These are phyloP conservation scores for Didymella lethalis DNA, from an alignment of 2,329 filamentous ascomycete genomes.

Conservation along the genomic window DNA sequence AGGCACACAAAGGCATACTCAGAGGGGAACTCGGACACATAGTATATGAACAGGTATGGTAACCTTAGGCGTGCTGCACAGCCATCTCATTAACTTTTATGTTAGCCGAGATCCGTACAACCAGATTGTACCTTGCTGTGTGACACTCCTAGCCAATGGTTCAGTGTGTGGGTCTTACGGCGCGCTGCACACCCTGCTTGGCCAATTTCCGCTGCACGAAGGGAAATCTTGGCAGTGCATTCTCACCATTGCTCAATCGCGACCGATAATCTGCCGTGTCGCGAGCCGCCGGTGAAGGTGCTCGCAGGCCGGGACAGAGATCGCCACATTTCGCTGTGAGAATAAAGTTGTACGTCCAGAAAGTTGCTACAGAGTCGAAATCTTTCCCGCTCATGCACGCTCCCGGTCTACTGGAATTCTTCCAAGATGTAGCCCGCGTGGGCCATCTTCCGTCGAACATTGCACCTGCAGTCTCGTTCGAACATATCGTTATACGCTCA, in stretches of 20 bases:
- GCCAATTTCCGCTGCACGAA: not conserved
- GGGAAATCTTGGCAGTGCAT: not conserved
- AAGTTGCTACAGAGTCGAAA: too few species aligned
- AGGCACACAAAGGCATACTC: not conserved
- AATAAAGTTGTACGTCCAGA: too few species aligned
- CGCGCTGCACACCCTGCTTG: not conserved
- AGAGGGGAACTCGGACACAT: not conserved
- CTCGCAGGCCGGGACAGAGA: not conserved
- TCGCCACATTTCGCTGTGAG: too few species aligned
- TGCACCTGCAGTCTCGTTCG: conserved; percentile 16
- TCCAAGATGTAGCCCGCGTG: conserved; percentile 18
- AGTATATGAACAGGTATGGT: conserved; percentile 1
- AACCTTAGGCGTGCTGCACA: conserved; percentile 7
- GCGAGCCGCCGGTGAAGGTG: not conserved
- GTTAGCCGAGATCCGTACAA: not conserved
- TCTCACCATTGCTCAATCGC: not conserved
- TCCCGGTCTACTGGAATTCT: conserved; percentile 32
- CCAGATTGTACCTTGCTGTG: not conserved
- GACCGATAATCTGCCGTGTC: not conserved
- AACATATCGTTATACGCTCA: conserved; percentile 33
- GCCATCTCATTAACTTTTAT: conserved; percentile 3
- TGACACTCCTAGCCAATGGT: not conserved
- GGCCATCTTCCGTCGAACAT: not conserved
- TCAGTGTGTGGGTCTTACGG: not conserved
- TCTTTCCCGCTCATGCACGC: conserved; percentile 38